These are phyloP conservation scores for Calocybe cyanea DNA, from an alignment of 768 basidiomycete species.

Conservation along the genomic window DNA sequence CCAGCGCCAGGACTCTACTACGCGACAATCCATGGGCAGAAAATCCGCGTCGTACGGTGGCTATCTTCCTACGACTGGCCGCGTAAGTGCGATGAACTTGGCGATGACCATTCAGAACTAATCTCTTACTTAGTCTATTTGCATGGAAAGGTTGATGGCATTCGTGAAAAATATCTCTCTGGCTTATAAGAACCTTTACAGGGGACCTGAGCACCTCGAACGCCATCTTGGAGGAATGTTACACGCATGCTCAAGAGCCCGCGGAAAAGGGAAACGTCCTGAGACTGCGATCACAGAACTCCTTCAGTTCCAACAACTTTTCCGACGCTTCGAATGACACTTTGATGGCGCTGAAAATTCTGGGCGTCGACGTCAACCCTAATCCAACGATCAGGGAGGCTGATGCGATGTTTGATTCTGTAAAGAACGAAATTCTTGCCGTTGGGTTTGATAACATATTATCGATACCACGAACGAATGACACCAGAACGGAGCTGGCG, in stretches of 20 bases:
- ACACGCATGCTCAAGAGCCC: conserved; percentile 39
- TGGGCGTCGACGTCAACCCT: conserved; percentile 59
- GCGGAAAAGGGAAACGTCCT: conserved; percentile 57
- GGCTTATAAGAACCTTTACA: conserved; percentile 19
- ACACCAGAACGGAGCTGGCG: conserved; percentile 56
- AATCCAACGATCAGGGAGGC: conserved; percentile 51
- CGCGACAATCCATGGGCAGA: conserved; percentile 50
- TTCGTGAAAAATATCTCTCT: background rate
- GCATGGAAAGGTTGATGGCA: conserved; percentile 60
- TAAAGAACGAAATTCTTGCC: conserved; percentile 67
- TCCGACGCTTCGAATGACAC: conserved; percentile 55
- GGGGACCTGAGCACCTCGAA: conserved; percentile 55
- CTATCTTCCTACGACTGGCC: conserved; percentile 52
- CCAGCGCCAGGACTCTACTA: conserved; percentile 54
- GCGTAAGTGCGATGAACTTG: conserved; percentile 40
- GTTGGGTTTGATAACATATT: conserved; percentile 69
- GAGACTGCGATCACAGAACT: conserved; percentile 58
- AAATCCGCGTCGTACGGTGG: conserved; percentile 45
- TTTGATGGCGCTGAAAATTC: conserved; percentile 50
- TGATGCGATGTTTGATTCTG: conserved; percentile 63
- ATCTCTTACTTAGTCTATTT: conserved; percentile 36
- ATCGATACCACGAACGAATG: conserved; percentile 55
- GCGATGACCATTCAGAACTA: background rate
- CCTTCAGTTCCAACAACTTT: conserved; percentile 58
- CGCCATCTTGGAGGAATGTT: conserved; percentile 50